Percentiles rank a stretch among this genome's conserved stretches.
phyloP scores from a whole-genome alignment of 202 grass and related monocot genomes.

The Saccharum hybrid region DNA sequence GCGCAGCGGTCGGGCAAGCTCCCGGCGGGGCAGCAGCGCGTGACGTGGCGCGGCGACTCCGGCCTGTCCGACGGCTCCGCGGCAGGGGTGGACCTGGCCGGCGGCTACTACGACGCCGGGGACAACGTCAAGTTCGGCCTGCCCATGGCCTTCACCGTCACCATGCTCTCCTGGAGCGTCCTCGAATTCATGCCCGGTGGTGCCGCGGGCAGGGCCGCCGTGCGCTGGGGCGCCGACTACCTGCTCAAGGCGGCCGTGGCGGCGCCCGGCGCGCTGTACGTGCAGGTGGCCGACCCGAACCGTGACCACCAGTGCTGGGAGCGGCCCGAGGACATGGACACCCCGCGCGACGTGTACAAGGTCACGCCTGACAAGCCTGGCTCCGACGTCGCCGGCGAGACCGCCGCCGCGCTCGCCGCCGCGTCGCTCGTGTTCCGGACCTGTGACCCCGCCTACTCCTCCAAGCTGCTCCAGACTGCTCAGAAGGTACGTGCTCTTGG shows the following conservation, averaged over 20 bases:
- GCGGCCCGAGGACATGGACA: constrained; percentile 84
- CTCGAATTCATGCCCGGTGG: constrained; percentile 54
- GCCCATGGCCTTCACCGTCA: constrained; percentile 96
- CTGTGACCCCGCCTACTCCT: constrained; percentile 54
- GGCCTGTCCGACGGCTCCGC: constrained; percentile 67
- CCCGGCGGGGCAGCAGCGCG: constrained; percentile 51
- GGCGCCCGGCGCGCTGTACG: constrained; percentile 51
- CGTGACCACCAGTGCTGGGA: constrained; percentile 85
- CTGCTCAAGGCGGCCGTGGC: constrained; percentile 67
- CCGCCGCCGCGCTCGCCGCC: constrained; percentile 61
- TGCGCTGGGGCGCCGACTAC: constrained; percentile 80
- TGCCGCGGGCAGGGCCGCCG: constrained; percentile 39
- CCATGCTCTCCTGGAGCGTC: constrained; percentile 85
- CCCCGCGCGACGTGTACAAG: constrained; percentile 59
- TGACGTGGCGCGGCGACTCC: constrained; percentile 73
- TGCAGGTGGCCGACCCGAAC: constrained; percentile 71
- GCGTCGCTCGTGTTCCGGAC: constrained; percentile 61
- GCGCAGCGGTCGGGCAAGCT: constrained; percentile 77
- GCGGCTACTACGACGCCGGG: constrained; percentile 89
- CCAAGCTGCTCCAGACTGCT: constrained; percentile 58
- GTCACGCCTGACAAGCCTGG: constrained; percentile 63
- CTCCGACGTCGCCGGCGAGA: constrained; percentile 71
- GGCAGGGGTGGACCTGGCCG: constrained; percentile 77
- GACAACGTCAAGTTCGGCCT: constrained; percentile 98
- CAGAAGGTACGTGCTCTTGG: constrained; percentile 30